These are phyloP conservation scores for Botrytis fragariae DNA, from an alignment of 2,329 filamentous ascomycete genomes.

Conservation along the genomic window DNA sequence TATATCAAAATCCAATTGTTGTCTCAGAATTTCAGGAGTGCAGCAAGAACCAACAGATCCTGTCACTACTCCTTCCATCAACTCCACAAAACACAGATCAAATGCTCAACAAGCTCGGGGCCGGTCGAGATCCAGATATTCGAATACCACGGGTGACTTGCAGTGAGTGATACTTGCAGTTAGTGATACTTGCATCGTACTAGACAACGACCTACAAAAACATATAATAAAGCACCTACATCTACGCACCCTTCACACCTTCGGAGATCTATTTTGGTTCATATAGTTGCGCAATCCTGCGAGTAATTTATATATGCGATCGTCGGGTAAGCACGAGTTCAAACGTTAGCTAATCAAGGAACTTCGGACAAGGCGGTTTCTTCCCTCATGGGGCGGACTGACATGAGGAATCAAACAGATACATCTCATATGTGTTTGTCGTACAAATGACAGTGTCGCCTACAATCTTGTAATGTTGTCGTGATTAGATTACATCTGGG, in stretches of 20 bases:
- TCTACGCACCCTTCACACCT: background rate
- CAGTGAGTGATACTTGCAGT: no score
- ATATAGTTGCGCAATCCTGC: background rate
- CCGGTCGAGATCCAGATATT: background rate
- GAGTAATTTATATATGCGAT: background rate
- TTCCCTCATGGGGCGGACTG: background rate
- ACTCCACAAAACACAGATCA: background rate
- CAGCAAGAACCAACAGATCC: background rate
- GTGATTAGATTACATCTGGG: constrained; percentile 4
- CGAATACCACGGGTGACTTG: no score
- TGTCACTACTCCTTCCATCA: background rate
- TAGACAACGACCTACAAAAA: background rate
- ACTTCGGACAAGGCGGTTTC: background rate
- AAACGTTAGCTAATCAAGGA: background rate
- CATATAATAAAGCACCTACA: background rate
- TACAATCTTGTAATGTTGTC: background rate
- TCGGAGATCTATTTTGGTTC: background rate
- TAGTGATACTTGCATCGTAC: no score
- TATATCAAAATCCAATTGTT: background rate
- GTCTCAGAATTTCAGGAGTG: background rate
- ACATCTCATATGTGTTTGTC: background rate
- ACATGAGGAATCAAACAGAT: background rate
- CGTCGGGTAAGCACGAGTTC: background rate
- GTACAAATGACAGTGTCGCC: background rate
- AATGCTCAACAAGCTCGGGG: background rate